Evolutionary conservation across 495 filamentous ascomycete species (phyloP), one percentile per base, ranked within the genome.

Genomic region (Hypoxylon lienhwacheense): DNA sequence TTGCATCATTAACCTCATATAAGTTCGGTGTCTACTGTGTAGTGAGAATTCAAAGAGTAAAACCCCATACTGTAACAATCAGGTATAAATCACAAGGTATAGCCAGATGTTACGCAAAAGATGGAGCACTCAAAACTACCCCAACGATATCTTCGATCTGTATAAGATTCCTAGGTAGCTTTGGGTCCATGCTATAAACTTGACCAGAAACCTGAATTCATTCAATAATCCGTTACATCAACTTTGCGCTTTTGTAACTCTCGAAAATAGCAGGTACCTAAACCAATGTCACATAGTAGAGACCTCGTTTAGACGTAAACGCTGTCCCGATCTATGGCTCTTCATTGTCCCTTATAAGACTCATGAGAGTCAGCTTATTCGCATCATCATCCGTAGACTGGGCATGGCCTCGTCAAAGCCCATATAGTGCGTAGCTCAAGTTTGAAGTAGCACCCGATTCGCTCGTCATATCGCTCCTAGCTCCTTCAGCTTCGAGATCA

Each of bases 401-500:
- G 16, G n/a, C n/a, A n/a, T n/a, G n/a, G 10, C 37, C 14, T 41
- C 37, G 22, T 1, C 1, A 8, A 14, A 6, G 6, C 11, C 17
- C 4, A 24, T 46, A 26, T 19, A 15, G 19, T 8, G 17, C 3
- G 7, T 25, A 7, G 24, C n/a, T n/a, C 31, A 42, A 8, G 5
- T n/a, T 21, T 7, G 12, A 40, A 48, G 20, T n/a, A 51, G 25
- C 40, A 41, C 32, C 47, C 33, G 42, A 29, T 26, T 26, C 10
- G 7, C 34, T 35, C 20, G 58, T 79, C 82, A 96, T 69, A 98
- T 74, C 47, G 91, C 95, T 48, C 93, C 93, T 53, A 98, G 74
- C 72, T 97, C 93, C 81, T 96, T 98, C 70, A 98, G 73, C 81
- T 89, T 95, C 8, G 78, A 73, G 61, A 98, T 85, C 70, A 98